Conservation (phyloP, 2,329 filamentous ascomycete species). For the Phoma herbarum region DNA sequence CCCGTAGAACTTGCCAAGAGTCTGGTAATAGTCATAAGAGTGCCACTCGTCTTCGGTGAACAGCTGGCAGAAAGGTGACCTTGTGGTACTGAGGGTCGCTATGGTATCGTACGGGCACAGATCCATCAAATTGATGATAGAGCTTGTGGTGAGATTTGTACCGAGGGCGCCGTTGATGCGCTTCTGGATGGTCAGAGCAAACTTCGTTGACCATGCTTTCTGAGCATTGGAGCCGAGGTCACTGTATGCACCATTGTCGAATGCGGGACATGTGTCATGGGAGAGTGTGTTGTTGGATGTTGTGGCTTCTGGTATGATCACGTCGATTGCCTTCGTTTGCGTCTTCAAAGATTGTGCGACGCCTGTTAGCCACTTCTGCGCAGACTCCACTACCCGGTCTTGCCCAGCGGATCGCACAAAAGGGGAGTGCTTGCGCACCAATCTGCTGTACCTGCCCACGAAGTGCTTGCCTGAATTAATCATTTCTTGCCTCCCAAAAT, state of each 20-base stretch:
- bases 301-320: constrained; percentile 72
- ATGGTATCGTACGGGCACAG: constrained; percentile 86
- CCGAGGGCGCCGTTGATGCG: constrained; percentile 76
- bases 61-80: constrained; percentile 78
- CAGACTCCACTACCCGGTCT: constrained; percentile 76
- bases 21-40: constrained; percentile 81
- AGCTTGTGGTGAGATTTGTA: constrained; percentile 68
- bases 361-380: constrained; percentile 76
- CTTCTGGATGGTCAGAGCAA: constrained; percentile 71
- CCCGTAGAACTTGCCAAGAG: constrained; percentile 84
- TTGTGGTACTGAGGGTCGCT: constrained; percentile 57
- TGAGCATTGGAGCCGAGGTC: constrained; percentile 57
- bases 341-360: constrained; percentile 67
- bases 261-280: constrained; percentile 74
- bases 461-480: constrained; percentile 79
- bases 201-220: constrained; percentile 68
- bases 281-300: constrained; percentile 83
- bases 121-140: constrained; percentile 82
- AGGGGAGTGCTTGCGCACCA: constrained; percentile 67
- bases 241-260: constrained; percentile 65
- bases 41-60: constrained; percentile 79
- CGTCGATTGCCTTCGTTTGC: constrained; percentile 53
- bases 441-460: constrained; percentile 73
- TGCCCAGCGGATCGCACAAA: constrained; percentile 78
- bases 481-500: constrained; percentile 74